Conservation (phyloP, 257 asterid species). For the Linaria vulgaris region DNA sequence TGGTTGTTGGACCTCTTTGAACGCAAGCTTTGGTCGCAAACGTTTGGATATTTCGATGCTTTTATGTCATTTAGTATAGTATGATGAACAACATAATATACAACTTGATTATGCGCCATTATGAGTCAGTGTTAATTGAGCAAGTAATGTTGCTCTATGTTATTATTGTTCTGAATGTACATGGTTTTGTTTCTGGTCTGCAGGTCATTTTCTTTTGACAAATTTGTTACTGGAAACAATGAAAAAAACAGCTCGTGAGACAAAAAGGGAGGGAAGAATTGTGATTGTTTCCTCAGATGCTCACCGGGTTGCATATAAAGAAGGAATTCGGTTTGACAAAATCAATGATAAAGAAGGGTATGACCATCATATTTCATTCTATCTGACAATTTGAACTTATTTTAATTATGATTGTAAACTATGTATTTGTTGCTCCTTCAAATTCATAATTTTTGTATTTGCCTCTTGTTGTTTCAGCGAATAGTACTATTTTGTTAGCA, state of each 20-base stretch:
- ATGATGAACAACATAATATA: too few species aligned
- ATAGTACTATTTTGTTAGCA: too few species aligned
- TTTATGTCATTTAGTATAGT: too few species aligned
- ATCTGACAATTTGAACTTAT: neutral
- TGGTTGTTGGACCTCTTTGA: neutral
- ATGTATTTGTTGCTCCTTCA: too few species aligned
- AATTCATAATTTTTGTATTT: too few species aligned
- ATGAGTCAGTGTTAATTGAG: neutral
- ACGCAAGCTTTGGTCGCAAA: neutral
- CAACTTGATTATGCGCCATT: neutral
- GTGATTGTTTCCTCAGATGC: conserved; percentile 80
- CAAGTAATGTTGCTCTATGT: neutral
- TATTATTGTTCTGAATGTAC: neutral
- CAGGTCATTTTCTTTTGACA: too few species aligned
- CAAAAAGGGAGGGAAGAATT: conserved; percentile 77
- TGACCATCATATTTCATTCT: neutral
- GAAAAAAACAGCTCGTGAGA: conserved; percentile 62
- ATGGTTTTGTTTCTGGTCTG: too few species aligned
- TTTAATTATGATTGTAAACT: neutral
- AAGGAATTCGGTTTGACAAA: too few species aligned
- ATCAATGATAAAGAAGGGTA: conserved; percentile 63
- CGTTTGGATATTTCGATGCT: neutral
- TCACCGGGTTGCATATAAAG: conserved; percentile 49
- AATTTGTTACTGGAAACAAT: conserved; percentile 69
- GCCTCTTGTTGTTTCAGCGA: too few species aligned